Evolutionary conservation across 176 grass and related monocot species (phyloP).

Genomic region (Guadua angustifolia): DNA sequence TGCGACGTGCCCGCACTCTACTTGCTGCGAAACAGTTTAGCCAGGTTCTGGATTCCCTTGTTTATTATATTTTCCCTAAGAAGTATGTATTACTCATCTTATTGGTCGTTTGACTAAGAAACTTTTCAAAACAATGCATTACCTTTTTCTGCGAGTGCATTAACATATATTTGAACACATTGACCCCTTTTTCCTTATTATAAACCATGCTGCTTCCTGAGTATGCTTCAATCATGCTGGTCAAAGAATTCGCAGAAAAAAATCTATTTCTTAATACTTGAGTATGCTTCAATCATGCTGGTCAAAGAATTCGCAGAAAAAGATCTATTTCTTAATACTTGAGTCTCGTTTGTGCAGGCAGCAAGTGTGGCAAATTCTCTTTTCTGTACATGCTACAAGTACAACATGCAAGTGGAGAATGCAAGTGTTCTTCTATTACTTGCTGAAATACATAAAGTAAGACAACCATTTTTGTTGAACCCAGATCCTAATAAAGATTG

Average conservation of each 20-base stretch:
- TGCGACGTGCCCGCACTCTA: constrained; percentile 80
- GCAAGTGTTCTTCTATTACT: constrained; percentile 94
- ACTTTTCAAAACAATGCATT: background rate
- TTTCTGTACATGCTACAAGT: constrained; percentile 91
- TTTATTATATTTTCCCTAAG: constrained; percentile 8
- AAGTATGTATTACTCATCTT: constrained; percentile 4
- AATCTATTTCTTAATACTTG: background rate
- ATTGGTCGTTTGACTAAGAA: background rate
- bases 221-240: background rate
- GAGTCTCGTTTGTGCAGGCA: constrained; percentile 56
- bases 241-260: background rate
- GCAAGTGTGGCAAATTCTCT: constrained; percentile 82
- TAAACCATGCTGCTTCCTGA: constrained; percentile 6
- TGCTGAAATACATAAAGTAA: constrained; percentile 94
- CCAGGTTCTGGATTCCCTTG: constrained; percentile 64
- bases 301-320: background rate
- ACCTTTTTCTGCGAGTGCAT: background rate
- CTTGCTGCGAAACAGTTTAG: constrained; percentile 89
- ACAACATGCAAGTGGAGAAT: constrained; percentile 96
- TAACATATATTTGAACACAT: background rate
- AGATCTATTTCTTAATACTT: background rate
- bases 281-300: constrained; percentile 1
- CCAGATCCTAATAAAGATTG: constrained; percentile 6
- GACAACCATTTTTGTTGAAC: background rate
- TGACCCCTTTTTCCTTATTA: background rate